Evolutionary conservation across 2,329 filamentous ascomycete genomes (phyloP).

Genomic region (Trichothecium sympodiale): DNA sequence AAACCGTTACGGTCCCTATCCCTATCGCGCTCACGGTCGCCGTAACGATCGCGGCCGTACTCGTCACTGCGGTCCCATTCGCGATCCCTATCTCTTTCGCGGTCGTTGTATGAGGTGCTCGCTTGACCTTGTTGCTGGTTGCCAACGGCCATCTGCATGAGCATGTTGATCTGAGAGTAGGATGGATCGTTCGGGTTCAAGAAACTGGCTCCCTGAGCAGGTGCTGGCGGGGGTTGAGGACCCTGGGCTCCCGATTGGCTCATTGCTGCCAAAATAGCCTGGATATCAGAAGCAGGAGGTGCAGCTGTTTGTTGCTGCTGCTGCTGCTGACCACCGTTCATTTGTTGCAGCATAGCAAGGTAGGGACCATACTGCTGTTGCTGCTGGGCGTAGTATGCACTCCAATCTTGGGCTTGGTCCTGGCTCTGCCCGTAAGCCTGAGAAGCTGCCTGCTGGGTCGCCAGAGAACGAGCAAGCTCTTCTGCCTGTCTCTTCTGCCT

Average conservation of each 20-base stretch:
- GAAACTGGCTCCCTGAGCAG: conserved; percentile 12
- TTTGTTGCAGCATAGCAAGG: conserved; percentile 29
- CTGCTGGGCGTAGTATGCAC: conserved; percentile 15
- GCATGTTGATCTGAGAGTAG: conserved; percentile 28
- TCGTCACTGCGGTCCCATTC: conserved; percentile 24
- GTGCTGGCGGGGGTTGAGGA: conserved; percentile 7
- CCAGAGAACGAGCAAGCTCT: conserved; percentile 21
- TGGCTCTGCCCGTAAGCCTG: conserved; percentile 7
- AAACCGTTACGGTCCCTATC: conserved; percentile 17
- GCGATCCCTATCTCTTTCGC: conserved; percentile 12
- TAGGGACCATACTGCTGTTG: conserved; percentile 30
- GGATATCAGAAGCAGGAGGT: conserved; percentile 5
- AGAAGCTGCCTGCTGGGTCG: conserved; percentile 16
- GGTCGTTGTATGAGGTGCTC: conserved; percentile 9
- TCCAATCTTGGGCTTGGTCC: conserved; percentile 15
- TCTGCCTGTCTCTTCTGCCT: conserved; percentile 28
- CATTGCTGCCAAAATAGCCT: conserved; percentile 32
- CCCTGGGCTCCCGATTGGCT: conserved; percentile 18
- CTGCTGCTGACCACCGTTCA: conserved; percentile 20
- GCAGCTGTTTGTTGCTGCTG: conserved; percentile 24
- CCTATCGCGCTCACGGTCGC: conserved; percentile 9
- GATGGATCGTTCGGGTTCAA: conserved; percentile 26
- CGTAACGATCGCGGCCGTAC: conserved; percentile 14
- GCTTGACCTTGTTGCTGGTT: conserved; percentile 9
- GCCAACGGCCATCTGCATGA: conserved; percentile 23